Conservation (phyloP, 2,329 filamentous ascomycete genomes). For the Microsporum canis region DNA sequence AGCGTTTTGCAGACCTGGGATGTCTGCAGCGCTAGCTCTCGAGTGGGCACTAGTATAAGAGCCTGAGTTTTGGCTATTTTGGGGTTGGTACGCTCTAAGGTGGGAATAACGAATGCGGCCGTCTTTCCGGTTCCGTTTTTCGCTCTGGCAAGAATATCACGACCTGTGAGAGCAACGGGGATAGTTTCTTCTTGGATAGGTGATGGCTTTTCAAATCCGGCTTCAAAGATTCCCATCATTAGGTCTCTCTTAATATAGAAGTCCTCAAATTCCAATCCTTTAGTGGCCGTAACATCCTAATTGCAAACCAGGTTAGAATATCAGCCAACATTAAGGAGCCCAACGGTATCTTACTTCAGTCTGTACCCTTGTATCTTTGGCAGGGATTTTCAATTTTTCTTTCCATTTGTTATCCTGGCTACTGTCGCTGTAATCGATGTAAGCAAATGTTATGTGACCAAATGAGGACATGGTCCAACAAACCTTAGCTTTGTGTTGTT, state of each 20-base stretch:
- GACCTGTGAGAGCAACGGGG: slow-evolving; percentile 84
- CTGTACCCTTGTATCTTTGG: slow-evolving; percentile 40
- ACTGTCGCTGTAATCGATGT: slow-evolving; percentile 24
- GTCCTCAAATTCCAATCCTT: slow-evolving; percentile 94
- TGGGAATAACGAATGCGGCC: slow-evolving; percentile 92
- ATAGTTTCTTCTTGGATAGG: slow-evolving; percentile 99
- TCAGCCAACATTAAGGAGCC: background rate
- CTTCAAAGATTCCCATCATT: slow-evolving; percentile 98
- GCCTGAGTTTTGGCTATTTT: slow-evolving; percentile 95
- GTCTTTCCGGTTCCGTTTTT: slow-evolving; percentile 99
- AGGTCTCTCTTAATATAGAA: slow-evolving; percentile 90
- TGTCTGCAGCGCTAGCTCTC: slow-evolving; percentile 94
- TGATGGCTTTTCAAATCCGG: slow-evolving; percentile 95
- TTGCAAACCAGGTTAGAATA: slow-evolving; percentile 14
- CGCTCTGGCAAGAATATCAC: slow-evolving; percentile 88
- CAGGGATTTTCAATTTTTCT: slow-evolving; percentile 35
- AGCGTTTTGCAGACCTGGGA: slow-evolving; percentile 98
- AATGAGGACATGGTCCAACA: slow-evolving; percentile 10
- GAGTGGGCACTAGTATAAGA: slow-evolving; percentile 87
- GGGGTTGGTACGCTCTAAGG: slow-evolving; percentile 89
- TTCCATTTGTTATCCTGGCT: slow-evolving; percentile 33
- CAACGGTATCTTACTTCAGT: slow-evolving; percentile 33
- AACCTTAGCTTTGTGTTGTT: slow-evolving; percentile 35
- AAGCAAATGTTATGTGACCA: background rate
- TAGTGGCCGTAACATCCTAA: slow-evolving; percentile 95